Percentiles rank a stretch among this genome's conserved stretches.
These are phyloP conservation scores for Aspergillus felis DNA, from an alignment of 2,329 filamentous ascomycete species.

Conservation along the genomic window DNA sequence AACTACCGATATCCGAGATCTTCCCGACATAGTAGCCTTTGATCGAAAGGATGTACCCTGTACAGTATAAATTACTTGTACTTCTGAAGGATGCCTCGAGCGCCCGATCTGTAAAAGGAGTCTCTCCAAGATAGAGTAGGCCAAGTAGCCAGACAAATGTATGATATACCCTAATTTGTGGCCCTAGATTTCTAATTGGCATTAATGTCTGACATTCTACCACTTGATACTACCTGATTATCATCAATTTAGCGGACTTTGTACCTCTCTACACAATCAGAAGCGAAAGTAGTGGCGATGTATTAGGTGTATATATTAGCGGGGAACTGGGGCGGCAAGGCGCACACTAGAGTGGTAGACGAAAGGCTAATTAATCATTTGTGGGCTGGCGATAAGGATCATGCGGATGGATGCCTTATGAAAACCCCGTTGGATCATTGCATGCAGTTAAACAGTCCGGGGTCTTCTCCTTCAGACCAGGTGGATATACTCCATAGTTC, in stretches of 20 bases:
- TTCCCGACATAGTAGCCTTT: conserved; percentile 52
- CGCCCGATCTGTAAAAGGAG: background rate
- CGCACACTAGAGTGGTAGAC: background rate
- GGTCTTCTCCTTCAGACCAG: background rate
- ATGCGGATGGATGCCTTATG: background rate
- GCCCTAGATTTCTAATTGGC: background rate
- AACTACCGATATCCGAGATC: conserved; percentile 52
- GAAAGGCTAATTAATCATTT: background rate
- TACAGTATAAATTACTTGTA: background rate
- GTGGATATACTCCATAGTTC: background rate
- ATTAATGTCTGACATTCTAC: background rate
- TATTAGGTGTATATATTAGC: background rate
- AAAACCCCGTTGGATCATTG: background rate
- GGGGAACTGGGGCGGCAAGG: background rate
- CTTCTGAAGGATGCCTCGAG: background rate
- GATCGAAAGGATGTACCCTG: conserved; percentile 14
- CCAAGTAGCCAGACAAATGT: background rate
- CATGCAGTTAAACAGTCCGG: background rate
- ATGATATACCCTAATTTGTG: background rate
- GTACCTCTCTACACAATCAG: too few relatives aligned
- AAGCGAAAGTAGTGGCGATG: too few relatives aligned
- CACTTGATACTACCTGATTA: too few relatives aligned
- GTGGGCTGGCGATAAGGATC: background rate
- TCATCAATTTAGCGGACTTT: too few relatives aligned
- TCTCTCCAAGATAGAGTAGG: background rate